Evolutionary conservation across 2,329 filamentous ascomycete genomes (phyloP).

Genomic region (Parascedosporium putredinis): DNA sequence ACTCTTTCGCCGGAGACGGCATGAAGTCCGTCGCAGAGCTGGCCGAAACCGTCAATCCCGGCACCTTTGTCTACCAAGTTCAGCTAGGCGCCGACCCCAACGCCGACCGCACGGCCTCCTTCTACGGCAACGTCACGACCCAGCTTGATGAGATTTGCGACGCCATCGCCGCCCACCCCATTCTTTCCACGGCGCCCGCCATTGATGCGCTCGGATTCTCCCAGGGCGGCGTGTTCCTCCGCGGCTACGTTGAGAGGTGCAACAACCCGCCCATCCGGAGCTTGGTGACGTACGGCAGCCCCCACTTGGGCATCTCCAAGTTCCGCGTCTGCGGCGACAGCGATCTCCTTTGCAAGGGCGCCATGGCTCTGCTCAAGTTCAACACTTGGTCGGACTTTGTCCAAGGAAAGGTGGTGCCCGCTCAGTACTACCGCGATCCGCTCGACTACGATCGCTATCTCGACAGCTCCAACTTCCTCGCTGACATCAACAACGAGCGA

Average conservation of each 20-base stretch:
- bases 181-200: slow-evolving; percentile 70
- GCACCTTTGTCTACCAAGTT: slow-evolving; percentile 75
- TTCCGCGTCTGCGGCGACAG: slow-evolving; percentile 62
- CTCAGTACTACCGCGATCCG: slow-evolving; percentile 84
- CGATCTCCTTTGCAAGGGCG: slow-evolving; percentile 74
- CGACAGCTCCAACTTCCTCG: slow-evolving; percentile 73
- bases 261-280: slow-evolving; percentile 64
- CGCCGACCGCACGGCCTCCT: slow-evolving; percentile 71
- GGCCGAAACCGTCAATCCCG: slow-evolving; percentile 62
- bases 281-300: slow-evolving; percentile 79
- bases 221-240: slow-evolving; percentile 92
- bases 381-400: slow-evolving; percentile 75
- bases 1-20: slow-evolving; percentile 67
- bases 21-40: slow-evolving; percentile 62
- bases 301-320: slow-evolving; percentile 83
- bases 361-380: slow-evolving; percentile 64
- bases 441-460: slow-evolving; percentile 63
- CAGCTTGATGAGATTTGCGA: slow-evolving; percentile 70
- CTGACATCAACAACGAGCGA: slow-evolving; percentile 94
- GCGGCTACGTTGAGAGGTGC: slow-evolving; percentile 81
- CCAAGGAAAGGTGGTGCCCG: slow-evolving; percentile 73
- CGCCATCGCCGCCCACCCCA: slow-evolving; percentile 64
- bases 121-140: slow-evolving; percentile 77
- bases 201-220: slow-evolving; percentile 91
- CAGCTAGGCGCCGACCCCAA: slow-evolving; percentile 55